Evolutionary conservation across 208 protist genomes (phyloP).

Genomic region (Leishmania turanica): DNA sequence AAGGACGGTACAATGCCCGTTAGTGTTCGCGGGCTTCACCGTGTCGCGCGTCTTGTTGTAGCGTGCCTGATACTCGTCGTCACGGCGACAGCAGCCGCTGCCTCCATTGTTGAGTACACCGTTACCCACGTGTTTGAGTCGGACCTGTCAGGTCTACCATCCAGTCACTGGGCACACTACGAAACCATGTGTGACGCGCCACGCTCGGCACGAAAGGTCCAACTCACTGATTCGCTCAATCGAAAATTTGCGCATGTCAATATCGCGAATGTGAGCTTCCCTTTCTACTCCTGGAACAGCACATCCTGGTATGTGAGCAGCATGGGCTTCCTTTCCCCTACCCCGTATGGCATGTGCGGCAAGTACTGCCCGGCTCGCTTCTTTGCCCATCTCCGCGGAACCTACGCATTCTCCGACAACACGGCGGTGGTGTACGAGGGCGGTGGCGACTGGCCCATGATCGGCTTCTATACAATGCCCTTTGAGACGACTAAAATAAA

Average conservation of each 20-base stretch:
- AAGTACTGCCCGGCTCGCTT: constrained; percentile 24
- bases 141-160: not conserved
- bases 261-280: not conserved
- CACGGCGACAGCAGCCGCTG: not conserved
- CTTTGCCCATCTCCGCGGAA: constrained; percentile 19
- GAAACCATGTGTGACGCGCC: not conserved
- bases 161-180: constrained; percentile 17
- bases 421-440: not conserved
- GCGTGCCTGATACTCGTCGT: not conserved
- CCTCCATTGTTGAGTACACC: constrained; percentile 3
- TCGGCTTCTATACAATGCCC: constrained; percentile 23
- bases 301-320: constrained; percentile 31
- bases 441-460: constrained; percentile 45
- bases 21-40: too few species aligned
- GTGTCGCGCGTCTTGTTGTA: not conserved
- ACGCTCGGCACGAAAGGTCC: not conserved
- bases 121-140: not conserved
- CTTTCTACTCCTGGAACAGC: constrained; percentile 38
- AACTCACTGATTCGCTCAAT: not conserved
- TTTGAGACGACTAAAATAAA: constrained; percentile 7
- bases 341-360: constrained; percentile 36
- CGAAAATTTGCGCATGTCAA: not conserved
- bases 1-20: not conserved
- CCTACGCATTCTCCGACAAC: constrained; percentile 20
- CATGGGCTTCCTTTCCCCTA: constrained; percentile 43